Percentiles rank a stretch among this genome's conserved stretches.
Conservation (phyloP, 2,329 filamentous ascomycete species). For the Penicillium janthinellum region DNA sequence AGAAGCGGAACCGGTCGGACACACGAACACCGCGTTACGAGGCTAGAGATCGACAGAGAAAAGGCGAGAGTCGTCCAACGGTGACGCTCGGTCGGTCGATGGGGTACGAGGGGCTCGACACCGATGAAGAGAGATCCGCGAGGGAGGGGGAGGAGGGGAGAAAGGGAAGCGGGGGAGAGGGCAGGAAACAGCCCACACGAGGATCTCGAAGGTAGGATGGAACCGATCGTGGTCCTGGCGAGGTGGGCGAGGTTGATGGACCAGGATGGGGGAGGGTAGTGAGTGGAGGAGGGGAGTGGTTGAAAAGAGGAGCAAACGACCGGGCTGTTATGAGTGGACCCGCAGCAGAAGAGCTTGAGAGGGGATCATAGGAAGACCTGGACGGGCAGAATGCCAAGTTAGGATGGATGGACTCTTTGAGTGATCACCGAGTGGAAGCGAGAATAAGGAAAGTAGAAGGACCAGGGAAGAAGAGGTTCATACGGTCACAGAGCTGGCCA, state of each 20-base stretch:
- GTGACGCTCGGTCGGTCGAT: conserved; percentile 16
- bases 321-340: conserved; percentile 28
- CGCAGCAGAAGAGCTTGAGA: conserved; percentile 28
- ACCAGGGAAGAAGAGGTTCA: neutral
- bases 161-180: conserved; percentile 10
- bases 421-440: neutral
- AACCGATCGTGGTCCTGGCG: conserved; percentile 15
- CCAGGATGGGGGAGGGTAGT: conserved; percentile 7
- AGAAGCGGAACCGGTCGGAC: conserved; percentile 17
- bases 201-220: neutral
- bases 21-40: conserved; percentile 7
- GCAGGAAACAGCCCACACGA: conserved; percentile 22
- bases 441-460: neutral
- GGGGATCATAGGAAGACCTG: conserved; percentile 22
- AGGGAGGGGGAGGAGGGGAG: conserved; percentile 14
- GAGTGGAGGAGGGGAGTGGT: conserved; percentile 15
- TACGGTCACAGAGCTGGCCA: neutral
- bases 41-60: conserved; percentile 1
- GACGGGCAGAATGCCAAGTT: conserved; percentile 2
- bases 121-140: conserved; percentile 18
- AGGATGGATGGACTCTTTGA: conserved; percentile 1
- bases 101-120: conserved; percentile 20
- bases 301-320: conserved; percentile 19
- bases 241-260: conserved; percentile 9
- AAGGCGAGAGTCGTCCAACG: conserved; percentile 14